Conservation (phyloP, 208 protist genomes). For the Leishmania gerbilli region DNA sequence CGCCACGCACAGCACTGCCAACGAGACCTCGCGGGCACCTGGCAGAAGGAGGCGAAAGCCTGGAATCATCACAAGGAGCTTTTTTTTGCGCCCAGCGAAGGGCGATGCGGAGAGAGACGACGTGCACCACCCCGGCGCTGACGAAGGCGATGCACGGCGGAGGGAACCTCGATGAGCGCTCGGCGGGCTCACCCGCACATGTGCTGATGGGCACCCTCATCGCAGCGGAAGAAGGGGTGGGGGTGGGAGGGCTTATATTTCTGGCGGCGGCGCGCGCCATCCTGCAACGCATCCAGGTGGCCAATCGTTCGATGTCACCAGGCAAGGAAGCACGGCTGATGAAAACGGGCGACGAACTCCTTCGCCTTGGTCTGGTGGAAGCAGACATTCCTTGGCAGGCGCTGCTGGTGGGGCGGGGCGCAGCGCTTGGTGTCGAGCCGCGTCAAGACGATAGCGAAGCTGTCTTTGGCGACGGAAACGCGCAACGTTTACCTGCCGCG, state of each 20-base stretch:
- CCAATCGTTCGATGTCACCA: background rate
- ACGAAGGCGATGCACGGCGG: no score
- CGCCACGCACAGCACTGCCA: no score
- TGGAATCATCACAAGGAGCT: no score
- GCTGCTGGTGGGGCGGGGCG: background rate
- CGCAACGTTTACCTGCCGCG: background rate
- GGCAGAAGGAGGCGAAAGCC: no score
- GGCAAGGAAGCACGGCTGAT: background rate
- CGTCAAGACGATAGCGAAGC: background rate
- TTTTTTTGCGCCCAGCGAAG: no score
- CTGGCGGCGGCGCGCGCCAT: background rate
- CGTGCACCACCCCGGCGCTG: no score
- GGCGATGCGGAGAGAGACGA: no score
- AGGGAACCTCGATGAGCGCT: background rate
- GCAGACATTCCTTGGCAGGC: background rate
- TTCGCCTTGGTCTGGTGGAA: background rate
- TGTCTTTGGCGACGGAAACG: background rate
- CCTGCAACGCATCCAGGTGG: background rate
- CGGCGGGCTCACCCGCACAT: background rate
- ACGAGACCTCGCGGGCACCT: no score
- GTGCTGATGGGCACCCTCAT: background rate
- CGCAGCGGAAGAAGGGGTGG: background rate
- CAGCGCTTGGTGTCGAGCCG: background rate
- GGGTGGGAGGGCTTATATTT: background rate
- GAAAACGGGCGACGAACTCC: background rate